Base-by-base conservation (phyloP, 495 filamentous ascomycete species). In the Penicillium taxi region DNA sequence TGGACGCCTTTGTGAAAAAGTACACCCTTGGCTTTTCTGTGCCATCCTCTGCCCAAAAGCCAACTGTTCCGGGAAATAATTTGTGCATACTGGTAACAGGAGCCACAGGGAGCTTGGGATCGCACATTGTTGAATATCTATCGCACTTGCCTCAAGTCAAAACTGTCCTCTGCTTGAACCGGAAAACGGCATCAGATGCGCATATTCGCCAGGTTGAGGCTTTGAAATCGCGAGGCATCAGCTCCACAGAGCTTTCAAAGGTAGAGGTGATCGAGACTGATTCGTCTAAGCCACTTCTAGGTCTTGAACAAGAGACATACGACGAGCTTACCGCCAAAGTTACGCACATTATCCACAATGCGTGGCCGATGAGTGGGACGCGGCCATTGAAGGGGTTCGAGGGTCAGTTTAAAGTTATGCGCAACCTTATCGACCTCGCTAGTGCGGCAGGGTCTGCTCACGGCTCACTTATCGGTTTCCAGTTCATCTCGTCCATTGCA, bases 51-150 rank as follows among this genome's bases (percentile, higher is more conserved):
- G n/a, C n/a, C n/a, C n/a, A n/a, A n/a, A n/a, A n/a, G n/a, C n/a
- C n/a, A n/a, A n/a, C n/a, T n/a, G n/a, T n/a, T n/a, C n/a, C n/a
- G n/a, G n/a, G n/a, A n/a, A n/a, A n/a, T n/a, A n/a, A n/a, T n/a
- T n/a, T n/a, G n/a, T n/a, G n/a, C n/a, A n/a, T n/a, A 1, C 38
- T 80, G 11, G 48, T 80, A 3, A 80, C 75, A 4, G 70, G 67
- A 12, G 66, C 61, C 9, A 73, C 72, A 2, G 69, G 69, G 0
- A 64, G 66, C 32, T 26, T 73, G 8, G 69, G 69, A n/a, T 53
- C 53, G 1, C 66, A 73, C 36, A 42, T 72, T 1, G 62, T 69
- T 8, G 58, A 56, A 1, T 29, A 62, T 9, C 27, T 72, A 6
- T 59, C 64, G 9, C 16, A 41, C 5, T 36, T 50, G 7, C 47